Conservation (phyloP, 2,329 filamentous ascomycete species). For the Cercospora sesami region DNA sequence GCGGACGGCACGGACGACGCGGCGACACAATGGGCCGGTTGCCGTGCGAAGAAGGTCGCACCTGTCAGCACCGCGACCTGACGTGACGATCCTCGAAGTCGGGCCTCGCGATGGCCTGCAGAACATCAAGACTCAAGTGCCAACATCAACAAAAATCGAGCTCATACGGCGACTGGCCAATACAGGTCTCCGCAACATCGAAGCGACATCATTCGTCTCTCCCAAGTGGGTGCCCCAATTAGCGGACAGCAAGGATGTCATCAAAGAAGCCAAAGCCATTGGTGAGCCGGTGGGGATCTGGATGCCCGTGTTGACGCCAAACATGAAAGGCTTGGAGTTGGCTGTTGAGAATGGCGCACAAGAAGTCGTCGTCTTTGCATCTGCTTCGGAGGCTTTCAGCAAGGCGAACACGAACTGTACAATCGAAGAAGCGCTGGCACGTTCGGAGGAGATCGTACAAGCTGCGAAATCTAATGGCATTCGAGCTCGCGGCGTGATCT, state of each 20-base stretch:
- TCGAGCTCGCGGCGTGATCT: slow-evolving; percentile 43
- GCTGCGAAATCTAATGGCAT: slow-evolving; percentile 36
- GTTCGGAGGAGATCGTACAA: slow-evolving; percentile 38
- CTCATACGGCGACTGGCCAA: slow-evolving; percentile 50
- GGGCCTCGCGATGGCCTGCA: slow-evolving; percentile 56
- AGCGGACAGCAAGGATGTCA: slow-evolving; percentile 30
- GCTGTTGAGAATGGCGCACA: slow-evolving; percentile 49
- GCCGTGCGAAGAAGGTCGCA: slow-evolving; percentile 5
- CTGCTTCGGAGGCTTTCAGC: slow-evolving; percentile 47
- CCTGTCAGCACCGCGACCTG: background rate
- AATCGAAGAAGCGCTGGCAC: slow-evolving; percentile 41
- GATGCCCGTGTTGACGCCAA: slow-evolving; percentile 45
- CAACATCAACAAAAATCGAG: slow-evolving; percentile 51
- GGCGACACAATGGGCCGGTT: background rate
- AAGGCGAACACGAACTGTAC: slow-evolving; percentile 46
- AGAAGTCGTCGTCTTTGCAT: slow-evolving; percentile 47
- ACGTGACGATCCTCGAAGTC: slow-evolving; percentile 49
- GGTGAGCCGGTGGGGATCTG: slow-evolving; percentile 15
- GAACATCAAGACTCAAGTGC: slow-evolving; percentile 53
- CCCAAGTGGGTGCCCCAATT: slow-evolving; percentile 57
- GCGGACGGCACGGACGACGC: slow-evolving; percentile 1
- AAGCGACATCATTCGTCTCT: slow-evolving; percentile 56
- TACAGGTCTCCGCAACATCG: slow-evolving; percentile 53
- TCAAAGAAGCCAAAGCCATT: slow-evolving; percentile 17
- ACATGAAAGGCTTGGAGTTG: slow-evolving; percentile 54